Conservation (phyloP, 768 basidiomycete genomes). For the Kwoniella pini region DNA sequence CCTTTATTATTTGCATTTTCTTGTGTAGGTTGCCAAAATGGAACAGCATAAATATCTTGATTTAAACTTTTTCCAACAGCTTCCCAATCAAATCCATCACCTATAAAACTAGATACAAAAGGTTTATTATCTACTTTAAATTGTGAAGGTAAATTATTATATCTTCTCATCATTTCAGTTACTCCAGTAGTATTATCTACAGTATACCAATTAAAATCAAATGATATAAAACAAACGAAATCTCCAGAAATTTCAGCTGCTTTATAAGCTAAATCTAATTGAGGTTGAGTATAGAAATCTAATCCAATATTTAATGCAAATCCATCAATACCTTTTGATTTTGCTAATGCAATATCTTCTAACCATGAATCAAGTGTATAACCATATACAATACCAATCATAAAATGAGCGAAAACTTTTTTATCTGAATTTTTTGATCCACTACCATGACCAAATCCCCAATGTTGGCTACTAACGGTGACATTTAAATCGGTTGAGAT, state of each 20-base stretch:
- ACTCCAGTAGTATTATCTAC: constrained; percentile 30
- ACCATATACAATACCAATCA: constrained; percentile 51
- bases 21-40: constrained; percentile 45
- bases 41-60: constrained; percentile 45
- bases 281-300: constrained; percentile 47
- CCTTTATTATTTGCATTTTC: constrained; percentile 32
- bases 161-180: constrained; percentile 34
- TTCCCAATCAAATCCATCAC: constrained; percentile 52
- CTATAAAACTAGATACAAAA: constrained; percentile 53
- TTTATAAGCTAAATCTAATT: constrained; percentile 49
- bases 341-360: constrained; percentile 44
- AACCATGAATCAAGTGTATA: constrained; percentile 41
- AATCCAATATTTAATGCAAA: constrained; percentile 53
- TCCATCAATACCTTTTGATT: constrained; percentile 47
- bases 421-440: constrained; percentile 22
- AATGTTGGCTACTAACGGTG: neutral
- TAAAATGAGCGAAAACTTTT: constrained; percentile 53
- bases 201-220: constrained; percentile 55
- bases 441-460: neutral
- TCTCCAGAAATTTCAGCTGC: constrained; percentile 34
- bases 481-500: neutral
- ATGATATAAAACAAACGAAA: constrained; percentile 53
- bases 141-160: constrained; percentile 36
- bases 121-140: constrained; percentile 46
- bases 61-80: constrained; percentile 28